Percentiles rank a stretch among this genome's conserved stretches.
Conservation (phyloP, 768 basidiomycete genomes). For the Mycena polygramma region DNA sequence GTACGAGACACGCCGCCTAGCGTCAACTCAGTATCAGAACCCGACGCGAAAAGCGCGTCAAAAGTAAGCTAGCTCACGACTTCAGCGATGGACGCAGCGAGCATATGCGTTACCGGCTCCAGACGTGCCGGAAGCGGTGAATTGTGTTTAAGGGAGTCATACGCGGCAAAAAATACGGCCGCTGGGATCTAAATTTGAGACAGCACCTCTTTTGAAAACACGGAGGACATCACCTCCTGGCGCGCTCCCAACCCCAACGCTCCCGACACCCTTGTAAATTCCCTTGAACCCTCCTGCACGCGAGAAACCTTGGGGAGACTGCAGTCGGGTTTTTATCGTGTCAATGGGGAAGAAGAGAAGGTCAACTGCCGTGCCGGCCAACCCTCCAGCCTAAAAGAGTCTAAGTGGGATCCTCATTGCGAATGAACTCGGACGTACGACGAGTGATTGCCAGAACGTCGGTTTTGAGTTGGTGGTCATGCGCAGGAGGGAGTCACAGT, state of each 20-base stretch:
- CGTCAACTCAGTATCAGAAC: conserved; percentile 20
- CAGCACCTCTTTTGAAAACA: background rate
- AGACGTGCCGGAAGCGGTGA: conserved; percentile 74
- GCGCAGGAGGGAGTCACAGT: background rate
- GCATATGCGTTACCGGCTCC: conserved; percentile 60
- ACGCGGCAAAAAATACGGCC: conserved; percentile 94
- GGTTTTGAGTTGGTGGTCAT: conserved; percentile 45
- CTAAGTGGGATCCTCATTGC: conserved; percentile 1
- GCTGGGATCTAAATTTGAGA: conserved; percentile 60
- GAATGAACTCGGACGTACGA: conserved; percentile 42
- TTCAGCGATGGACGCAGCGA: conserved; percentile 72
- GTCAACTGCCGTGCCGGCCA: conserved; percentile 30
- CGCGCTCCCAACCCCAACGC: conserved; percentile 27
- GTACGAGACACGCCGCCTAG: conserved; percentile 89
- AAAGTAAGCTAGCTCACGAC: conserved; percentile 54
- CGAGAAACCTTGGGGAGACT: conserved; percentile 27
- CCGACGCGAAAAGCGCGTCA: conserved; percentile 19
- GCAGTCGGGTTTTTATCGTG: conserved; percentile 32
- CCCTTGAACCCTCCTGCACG: conserved; percentile 29
- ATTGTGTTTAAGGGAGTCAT: conserved; percentile 88
- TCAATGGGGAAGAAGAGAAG: conserved; percentile 31
- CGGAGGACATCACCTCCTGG: conserved; percentile 17
- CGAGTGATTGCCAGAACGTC: conserved; percentile 55
- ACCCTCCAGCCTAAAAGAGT: conserved; percentile 67
- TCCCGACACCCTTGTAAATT: conserved; percentile 33